phyloP scores from a whole-genome alignment of 768 basidiomycete species.

The Neoboletus subvelutipes region DNA sequence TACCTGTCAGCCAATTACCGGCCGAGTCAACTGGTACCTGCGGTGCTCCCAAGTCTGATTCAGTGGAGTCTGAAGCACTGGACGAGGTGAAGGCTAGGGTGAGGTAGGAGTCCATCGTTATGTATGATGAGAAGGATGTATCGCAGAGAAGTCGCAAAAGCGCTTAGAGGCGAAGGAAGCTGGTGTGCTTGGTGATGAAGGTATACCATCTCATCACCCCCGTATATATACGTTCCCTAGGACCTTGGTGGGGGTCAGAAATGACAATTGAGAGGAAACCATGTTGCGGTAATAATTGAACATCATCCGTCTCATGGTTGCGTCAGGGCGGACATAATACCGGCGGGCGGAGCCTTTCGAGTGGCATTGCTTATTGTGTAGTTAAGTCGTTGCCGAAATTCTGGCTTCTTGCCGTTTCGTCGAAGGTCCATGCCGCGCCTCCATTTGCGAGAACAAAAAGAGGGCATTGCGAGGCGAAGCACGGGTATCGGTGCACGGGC shows the following conservation, averaged over 20 bases:
- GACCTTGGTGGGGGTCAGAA: background rate
- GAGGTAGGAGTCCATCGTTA: slow-evolving; percentile 22
- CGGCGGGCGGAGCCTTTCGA: slow-evolving; percentile 5
- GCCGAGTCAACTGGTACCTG: background rate
- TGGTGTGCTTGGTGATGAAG: slow-evolving; percentile 1
- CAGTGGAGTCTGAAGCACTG: background rate
- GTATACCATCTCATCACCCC: background rate
- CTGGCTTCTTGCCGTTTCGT: background rate
- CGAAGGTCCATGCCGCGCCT: background rate
- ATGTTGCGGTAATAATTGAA: background rate
- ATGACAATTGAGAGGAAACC: slow-evolving; percentile 17
- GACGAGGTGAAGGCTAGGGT: background rate
- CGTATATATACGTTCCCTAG: slow-evolving; percentile 15
- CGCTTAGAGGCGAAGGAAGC: slow-evolving; percentile 6
- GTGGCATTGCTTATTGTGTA: slow-evolving; percentile 21
- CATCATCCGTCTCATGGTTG: background rate
- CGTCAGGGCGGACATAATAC: slow-evolving; percentile 1
- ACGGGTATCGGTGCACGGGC: background rate
- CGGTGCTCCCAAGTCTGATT: slow-evolving; percentile 40
- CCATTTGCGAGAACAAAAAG: slow-evolving; percentile 26
- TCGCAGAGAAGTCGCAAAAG: slow-evolving; percentile 6
- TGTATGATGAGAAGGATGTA: slow-evolving; percentile 1
- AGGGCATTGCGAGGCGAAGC: background rate
- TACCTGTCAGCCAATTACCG: background rate
- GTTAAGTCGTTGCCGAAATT: background rate